Evolutionary conservation across 2,329 filamentous ascomycete species (phyloP).

Genomic region (Pezicula carpinea): DNA sequence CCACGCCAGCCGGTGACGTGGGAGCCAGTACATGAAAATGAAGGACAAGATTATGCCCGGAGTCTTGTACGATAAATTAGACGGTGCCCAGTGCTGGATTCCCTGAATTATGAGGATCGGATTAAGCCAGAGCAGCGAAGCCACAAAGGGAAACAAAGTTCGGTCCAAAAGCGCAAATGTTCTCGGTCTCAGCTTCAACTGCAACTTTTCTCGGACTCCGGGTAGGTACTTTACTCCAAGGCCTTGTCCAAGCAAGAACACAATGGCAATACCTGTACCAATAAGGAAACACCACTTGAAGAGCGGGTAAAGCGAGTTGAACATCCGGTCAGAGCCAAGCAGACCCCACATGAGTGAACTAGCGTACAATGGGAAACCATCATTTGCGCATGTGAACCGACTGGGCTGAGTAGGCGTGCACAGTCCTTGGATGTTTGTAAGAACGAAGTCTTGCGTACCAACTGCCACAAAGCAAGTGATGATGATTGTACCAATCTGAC

Average conservation of each 20-base stretch:
- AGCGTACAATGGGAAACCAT: slow-evolving; percentile 28
- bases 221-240: slow-evolving; percentile 33
- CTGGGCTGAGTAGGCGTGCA: slow-evolving; percentile 13
- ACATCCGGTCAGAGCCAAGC: slow-evolving; percentile 34
- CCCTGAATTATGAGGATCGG: slow-evolving; percentile 37
- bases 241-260: slow-evolving; percentile 30
- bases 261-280: slow-evolving; percentile 31
- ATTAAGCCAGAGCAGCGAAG: slow-evolving; percentile 37
- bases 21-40: slow-evolving; percentile 40
- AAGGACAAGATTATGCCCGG: slow-evolving; percentile 36
- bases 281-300: slow-evolving; percentile 42
- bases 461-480: slow-evolving; percentile 36
- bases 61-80: slow-evolving; percentile 39
- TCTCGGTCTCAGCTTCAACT: slow-evolving; percentile 23
- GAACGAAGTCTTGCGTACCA: slow-evolving; percentile 35
- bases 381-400: slow-evolving; percentile 18
- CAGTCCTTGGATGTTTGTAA: slow-evolving; percentile 31
- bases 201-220: slow-evolving; percentile 28
- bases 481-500: slow-evolving; percentile 40
- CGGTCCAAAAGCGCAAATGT: slow-evolving; percentile 32
- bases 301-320: slow-evolving; percentile 36
- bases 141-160: slow-evolving; percentile 34
- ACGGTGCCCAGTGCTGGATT: slow-evolving; percentile 39
- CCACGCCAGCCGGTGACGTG: slow-evolving; percentile 34
- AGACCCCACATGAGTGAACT: slow-evolving; percentile 33